Evolutionary conservation across 2,329 filamentous ascomycete species (phyloP), one percentile per base, ranked within the genome.

Genomic region (Botryotinia convoluta): DNA sequence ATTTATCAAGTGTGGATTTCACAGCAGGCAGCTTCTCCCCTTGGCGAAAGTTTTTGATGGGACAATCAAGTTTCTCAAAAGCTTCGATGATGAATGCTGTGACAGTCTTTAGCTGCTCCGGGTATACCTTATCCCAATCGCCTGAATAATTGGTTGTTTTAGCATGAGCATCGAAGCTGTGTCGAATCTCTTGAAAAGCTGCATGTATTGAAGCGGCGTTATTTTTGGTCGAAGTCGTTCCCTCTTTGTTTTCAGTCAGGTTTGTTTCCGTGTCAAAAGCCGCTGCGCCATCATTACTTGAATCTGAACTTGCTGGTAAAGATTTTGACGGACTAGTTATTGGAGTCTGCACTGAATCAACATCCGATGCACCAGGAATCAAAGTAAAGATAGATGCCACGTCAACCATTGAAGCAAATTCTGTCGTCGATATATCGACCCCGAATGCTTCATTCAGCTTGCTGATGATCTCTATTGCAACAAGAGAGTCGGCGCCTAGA

Each of bases 21-120:
- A 80, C 70, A 0, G 65, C 18, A 0, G 77, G 76, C 0, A 82
- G 64, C 7, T n/a, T 64, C 7, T 77, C 72, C 6, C 79, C 80
- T 1, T 73, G 32, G 3, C 12, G 3, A 0, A 80, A 37, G 2
- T 20, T 10, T 10, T 16, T 39, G 4, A 82, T 64, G 9, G 77
- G 61, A 68, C 78, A 81, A 1, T 78, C 81, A 0, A 83, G 73
- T 0, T 74, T 42, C 12, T 64, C 22, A 62, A 82, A 83, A 0
- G 80, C 81, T 45, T 81, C 77, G 1, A 78, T 70, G 5, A 80
- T 76, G 48, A 82, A 82, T 5, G 77, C 76, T 6, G 81, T 48
- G 7, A 65, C 81, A 76, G 1, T 83, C 76, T 3, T 77, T 64
- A 3, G 71, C 73, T 62, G 81, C 78, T 1, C 75, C 37, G 0